Percentiles rank a stretch among this genome's conserved stretches.
These are phyloP conservation scores for Huntiella decipiens DNA, from an alignment of 2,329 filamentous ascomycete species.

Conservation along the genomic window DNA sequence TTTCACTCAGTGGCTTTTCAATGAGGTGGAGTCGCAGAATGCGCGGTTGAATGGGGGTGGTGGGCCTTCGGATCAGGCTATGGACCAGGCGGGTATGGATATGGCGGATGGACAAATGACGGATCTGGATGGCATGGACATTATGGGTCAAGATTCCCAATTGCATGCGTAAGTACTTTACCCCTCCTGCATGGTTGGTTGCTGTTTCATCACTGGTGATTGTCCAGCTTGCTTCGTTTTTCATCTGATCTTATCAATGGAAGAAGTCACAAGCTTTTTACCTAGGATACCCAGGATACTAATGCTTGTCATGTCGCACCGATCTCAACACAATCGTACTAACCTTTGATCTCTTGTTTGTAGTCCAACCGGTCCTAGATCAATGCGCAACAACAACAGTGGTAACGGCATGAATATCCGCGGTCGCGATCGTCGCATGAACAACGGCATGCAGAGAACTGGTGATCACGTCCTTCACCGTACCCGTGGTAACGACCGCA, in stretches of 20 bases:
- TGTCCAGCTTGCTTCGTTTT: no score
- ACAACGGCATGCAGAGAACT: slow-evolving; percentile 64
- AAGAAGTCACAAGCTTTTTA: no score
- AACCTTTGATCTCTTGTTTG: slow-evolving; percentile 2
- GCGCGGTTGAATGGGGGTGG: slow-evolving; percentile 35
- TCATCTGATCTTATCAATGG: no score
- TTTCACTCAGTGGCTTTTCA: slow-evolving; percentile 87
- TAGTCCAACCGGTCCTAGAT: slow-evolving; percentile 85
- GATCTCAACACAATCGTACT: neutral
- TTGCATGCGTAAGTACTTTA: slow-evolving; percentile 36
- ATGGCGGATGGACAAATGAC: neutral
- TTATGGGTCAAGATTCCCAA: slow-evolving; percentile 18
- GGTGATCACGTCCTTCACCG: slow-evolving; percentile 63
- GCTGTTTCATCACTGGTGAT: no score
- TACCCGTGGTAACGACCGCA: slow-evolving; percentile 63
- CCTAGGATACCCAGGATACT: no score
- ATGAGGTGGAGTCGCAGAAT: slow-evolving; percentile 55
- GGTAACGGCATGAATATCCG: slow-evolving; percentile 21
- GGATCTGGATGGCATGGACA: slow-evolving; percentile 9
- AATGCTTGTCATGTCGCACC: no score
- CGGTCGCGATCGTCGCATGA: slow-evolving; percentile 50
- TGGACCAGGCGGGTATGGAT: neutral
- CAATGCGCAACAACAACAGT: slow-evolving; percentile 55
- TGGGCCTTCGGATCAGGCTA: neutral
- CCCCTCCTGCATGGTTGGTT: neutral